Evolutionary conservation across 2,329 filamentous ascomycete genomes (phyloP).

Genomic region (Neofusicoccum cordaticola): DNA sequence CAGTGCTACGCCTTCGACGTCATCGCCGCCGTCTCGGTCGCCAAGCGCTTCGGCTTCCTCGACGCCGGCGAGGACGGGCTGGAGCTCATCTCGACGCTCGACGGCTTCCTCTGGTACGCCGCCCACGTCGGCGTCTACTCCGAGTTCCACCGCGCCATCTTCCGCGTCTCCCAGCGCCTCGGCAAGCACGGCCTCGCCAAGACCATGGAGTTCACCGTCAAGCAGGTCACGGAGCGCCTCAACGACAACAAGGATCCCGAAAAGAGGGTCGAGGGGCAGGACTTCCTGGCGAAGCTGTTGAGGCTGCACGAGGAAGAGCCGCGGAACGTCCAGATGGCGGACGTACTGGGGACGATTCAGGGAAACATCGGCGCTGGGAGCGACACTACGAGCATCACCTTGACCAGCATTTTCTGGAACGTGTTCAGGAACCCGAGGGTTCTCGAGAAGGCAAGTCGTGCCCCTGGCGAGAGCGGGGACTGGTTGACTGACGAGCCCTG

Average conservation of each 20-base stretch:
- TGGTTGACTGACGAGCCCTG: not conserved
- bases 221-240: not conserved
- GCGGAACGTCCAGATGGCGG: conserved; percentile 40
- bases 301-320: conserved; percentile 42
- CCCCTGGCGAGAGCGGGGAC: not conserved
- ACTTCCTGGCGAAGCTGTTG: conserved; percentile 45
- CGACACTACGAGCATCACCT: conserved; percentile 50
- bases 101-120: conserved; percentile 36
- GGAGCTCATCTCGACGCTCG: conserved; percentile 42
- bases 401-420: conserved; percentile 46
- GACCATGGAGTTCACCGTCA: not conserved
- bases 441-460: conserved; percentile 18
- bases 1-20: conserved; percentile 53
- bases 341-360: conserved; percentile 27
- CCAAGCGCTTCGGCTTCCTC: conserved; percentile 40
- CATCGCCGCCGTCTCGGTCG: conserved; percentile 50
- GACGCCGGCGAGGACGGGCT: conserved; percentile 47
- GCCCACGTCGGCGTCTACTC: conserved; percentile 44
- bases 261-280: not conserved
- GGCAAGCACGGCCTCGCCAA: conserved; percentile 23
- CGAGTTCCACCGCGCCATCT: conserved; percentile 38
- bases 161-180: conserved; percentile 29
- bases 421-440: conserved; percentile 37
- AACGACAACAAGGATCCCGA: not conserved
- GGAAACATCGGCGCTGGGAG: conserved; percentile 39